Percentiles rank a stretch among this genome's conserved stretches.
These are phyloP conservation scores for Colletotrichum salicis DNA, from an alignment of 2,329 filamentous ascomycete genomes.

Conservation along the genomic window DNA sequence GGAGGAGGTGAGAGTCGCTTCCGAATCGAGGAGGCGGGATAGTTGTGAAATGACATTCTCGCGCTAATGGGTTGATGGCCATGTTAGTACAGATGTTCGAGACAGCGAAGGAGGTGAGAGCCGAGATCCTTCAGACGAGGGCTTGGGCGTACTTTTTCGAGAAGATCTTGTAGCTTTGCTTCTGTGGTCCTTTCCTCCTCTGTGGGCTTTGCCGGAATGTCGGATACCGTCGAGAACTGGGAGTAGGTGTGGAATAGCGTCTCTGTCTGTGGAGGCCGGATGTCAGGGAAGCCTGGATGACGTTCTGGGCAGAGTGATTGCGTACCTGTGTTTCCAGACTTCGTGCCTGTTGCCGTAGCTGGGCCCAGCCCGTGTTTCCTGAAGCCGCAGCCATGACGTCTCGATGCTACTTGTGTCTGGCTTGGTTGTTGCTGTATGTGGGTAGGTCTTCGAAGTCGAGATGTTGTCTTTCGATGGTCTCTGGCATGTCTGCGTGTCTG, in stretches of 20 bases:
- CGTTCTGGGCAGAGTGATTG: background rate
- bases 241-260: constrained; percentile 86
- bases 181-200: constrained; percentile 87
- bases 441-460: constrained; percentile 7
- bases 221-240: constrained; percentile 84
- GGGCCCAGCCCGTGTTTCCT: constrained; percentile 82
- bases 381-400: constrained; percentile 62
- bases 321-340: constrained; percentile 88
- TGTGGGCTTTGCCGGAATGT: constrained; percentile 83
- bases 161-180: constrained; percentile 81
- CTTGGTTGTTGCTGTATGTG: constrained; percentile 12
- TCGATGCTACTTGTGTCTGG: constrained; percentile 11
- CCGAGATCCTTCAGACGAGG: background rate
- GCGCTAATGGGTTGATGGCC: constrained; percentile 73
- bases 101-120: background rate
- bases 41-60: constrained; percentile 85
- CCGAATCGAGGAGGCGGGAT: constrained; percentile 89
- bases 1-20: constrained; percentile 85
- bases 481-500: constrained; percentile 27
- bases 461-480: constrained; percentile 25
- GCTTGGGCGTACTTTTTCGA: constrained; percentile 75
- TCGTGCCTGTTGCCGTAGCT: constrained; percentile 91
- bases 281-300: constrained; percentile 27
- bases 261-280: constrained; percentile 74
- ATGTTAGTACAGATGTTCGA: constrained; percentile 3